Evolutionary conservation across 2,329 filamentous ascomycete species (phyloP).

Genomic region (Ophiosphaerella korrae): DNA sequence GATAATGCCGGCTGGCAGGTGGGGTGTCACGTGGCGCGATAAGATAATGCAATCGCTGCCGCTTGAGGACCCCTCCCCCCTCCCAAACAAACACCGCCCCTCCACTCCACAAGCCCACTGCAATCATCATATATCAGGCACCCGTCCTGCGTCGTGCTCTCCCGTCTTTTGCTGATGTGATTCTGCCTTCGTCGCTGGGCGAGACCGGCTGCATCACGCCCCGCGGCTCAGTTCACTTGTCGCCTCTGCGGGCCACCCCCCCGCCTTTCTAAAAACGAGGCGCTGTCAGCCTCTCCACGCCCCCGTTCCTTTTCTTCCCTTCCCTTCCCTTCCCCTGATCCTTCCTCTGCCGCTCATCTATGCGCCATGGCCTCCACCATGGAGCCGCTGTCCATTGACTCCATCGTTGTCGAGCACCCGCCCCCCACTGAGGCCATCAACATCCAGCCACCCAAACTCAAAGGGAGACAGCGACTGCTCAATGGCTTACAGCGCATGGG

Average conservation of each 20-base stretch:
- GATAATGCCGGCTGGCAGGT: too few relatives aligned
- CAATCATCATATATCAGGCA: too few relatives aligned
- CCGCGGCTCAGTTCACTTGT: conserved; percentile 5
- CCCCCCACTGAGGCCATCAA: conserved; percentile 34
- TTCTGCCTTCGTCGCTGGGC: neutral
- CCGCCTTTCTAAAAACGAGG: conserved; percentile 16
- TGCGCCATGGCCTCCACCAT: conserved; percentile 22
- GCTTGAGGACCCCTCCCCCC: too few relatives aligned
- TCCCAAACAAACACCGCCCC: too few relatives aligned
- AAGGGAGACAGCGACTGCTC: conserved; percentile 71
- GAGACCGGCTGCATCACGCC: neutral
- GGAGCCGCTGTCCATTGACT: conserved; percentile 47
- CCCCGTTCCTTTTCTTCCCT: too few relatives aligned
- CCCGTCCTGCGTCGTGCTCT: too few relatives aligned
- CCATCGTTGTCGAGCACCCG: conserved; percentile 41
- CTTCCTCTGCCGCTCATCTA: neutral
- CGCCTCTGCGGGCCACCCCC: conserved; percentile 21
- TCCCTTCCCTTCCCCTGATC: too few relatives aligned
- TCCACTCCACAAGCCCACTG: too few relatives aligned
- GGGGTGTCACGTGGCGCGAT: too few relatives aligned
- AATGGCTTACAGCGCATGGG: conserved; percentile 79
- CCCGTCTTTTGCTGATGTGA: too few relatives aligned
- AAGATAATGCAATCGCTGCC: too few relatives aligned
- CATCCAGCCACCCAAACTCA: conserved; percentile 60
- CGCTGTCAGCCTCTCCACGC: neutral